Evolutionary conservation across 1,284 basidiomycete species (phyloP), one percentile per base, ranked within the genome.

Genomic region (Schizophyllum amplum): DNA sequence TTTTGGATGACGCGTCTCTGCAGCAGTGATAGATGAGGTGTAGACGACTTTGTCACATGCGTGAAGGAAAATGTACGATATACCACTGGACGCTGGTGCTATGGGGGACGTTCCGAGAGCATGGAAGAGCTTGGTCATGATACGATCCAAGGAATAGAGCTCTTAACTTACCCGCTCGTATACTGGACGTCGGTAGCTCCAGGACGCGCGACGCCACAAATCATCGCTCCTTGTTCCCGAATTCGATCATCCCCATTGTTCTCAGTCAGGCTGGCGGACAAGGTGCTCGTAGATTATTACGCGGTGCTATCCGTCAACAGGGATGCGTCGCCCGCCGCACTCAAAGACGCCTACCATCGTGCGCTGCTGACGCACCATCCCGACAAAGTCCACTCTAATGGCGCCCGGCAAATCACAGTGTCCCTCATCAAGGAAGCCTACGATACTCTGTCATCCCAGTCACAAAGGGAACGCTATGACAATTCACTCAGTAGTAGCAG

Each of bases 11-110:
- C 69, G 78, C 78, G 46, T 76, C 79, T 66, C 75, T 96, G 69
- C 88, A 92, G 81, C 80, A 61, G 80, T 92, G 56, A 92, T 95
- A 60, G 90, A 92, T 65, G 76, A 75, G 59, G 90, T 89, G 86
- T 88, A 77, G 56, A 53, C 52, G 60, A 64, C 60, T 63, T 47
- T n/a, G 23, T 56, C 54, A 11, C 4, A 60, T 42, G n/a, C n/a
- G n/a, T 42, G 33, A 42, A 13, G 33, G 17, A 13, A 42, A 42
- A 13, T 42, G 33, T 42, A 42, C 33, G 33, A 42, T 42, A 42
- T 42, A 42, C 27, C 33, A 42, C 17, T 9, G 33, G 33, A 42
- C 33, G 3, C 33, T 42, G 33, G 33, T n/a, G n/a, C n/a, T n/a
- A n/a, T n/a, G n/a, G n/a, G n/a, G n/a, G n/a, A n/a, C n/a, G n/a